Evolutionary conservation across 805 yeast species (phyloP), one percentile per base, ranked within the genome.

Genomic region (Suhomyces tanzawaensis): DNA sequence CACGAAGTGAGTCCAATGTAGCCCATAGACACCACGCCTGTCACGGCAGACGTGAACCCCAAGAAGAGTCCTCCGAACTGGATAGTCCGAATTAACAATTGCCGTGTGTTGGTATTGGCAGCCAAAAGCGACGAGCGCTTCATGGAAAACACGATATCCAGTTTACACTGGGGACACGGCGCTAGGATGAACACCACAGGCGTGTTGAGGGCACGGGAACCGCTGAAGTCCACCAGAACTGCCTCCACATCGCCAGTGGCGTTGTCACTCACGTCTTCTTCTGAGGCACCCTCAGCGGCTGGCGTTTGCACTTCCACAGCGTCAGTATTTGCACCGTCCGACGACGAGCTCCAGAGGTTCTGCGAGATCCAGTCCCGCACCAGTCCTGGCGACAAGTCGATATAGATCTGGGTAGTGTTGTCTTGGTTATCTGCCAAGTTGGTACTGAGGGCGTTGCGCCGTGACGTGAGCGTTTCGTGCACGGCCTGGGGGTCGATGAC

Each of bases 161-260:
- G 47, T 37, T 66, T 66, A 42, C 74, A 69, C 41, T 69, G 74
- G 3, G 73, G 72, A 39, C 74, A 69, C 4, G 62, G 48, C 4
- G 67, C 61, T 22, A 60, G 37, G 8, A 60, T 40, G 12, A 48
- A 35, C 17, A 35, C 38, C 17, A 35, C n/a, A 4, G 29, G 37
- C 7, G 19, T 16, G 27, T 21, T 19, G 15, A 19, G 7, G 16
- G 17, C 11, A 5, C 14, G 11, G 7, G 7, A 7, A 21, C 23
- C 23, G 8, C 7, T 7, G 9, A 21, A 21, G 9, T 7, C 8
- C 8, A 7, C 8, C 23, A 7, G 8, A 7, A 9, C 9, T 21
- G 9, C 9, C 9, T 21, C 23, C 23, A 21, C 7, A 9, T 21
- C 23, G 9, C 9, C 9, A 8, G 7, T n/a, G 6, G 5, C 12